Evolutionary conservation across 352 stramenopile genomes (phyloP).

Genomic region (Phytophthora litchii): DNA sequence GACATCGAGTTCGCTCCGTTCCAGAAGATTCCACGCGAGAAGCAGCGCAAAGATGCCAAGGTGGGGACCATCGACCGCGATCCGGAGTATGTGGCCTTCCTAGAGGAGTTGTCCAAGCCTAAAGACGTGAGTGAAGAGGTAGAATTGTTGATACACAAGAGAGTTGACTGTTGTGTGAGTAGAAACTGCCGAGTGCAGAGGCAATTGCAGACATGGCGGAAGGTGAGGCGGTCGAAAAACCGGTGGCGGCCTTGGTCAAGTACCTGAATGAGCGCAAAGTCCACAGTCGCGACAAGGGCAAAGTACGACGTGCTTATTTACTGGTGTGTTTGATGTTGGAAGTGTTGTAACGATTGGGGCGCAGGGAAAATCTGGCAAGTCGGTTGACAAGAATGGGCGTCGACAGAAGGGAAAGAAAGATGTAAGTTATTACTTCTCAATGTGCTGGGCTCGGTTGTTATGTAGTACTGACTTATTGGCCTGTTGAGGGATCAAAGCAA

Average conservation of each 20-base stretch:
- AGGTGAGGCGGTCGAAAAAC: constrained; percentile 61
- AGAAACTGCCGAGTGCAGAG: constrained; percentile 82
- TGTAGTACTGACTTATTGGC: constrained; percentile 4
- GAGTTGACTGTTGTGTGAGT: constrained; percentile 12
- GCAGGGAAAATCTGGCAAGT: constrained; percentile 45
- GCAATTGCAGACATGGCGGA: constrained; percentile 58
- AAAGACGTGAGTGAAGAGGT: constrained; percentile 54
- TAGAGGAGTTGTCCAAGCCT: constrained; percentile 69
- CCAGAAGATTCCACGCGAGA: constrained; percentile 83
- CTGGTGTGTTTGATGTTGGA: background rate
- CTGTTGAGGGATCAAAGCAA: constrained; percentile 30
- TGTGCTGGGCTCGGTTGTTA: background rate
- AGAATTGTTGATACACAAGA: constrained; percentile 2
- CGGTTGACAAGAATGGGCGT: constrained; percentile 46
- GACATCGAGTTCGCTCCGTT: constrained; percentile 80
- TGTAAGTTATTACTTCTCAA: constrained; percentile 15
- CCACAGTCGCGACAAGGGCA: constrained; percentile 68
- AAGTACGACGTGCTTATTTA: constrained; percentile 41
- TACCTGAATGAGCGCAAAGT: constrained; percentile 82
- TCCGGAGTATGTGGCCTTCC: constrained; percentile 72
- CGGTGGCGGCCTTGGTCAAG: constrained; percentile 76
- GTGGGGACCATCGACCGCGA: constrained; percentile 75
- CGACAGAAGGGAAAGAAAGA: constrained; percentile 57
- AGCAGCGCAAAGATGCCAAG: constrained; percentile 82
- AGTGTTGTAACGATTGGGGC: background rate